Evolutionary conservation across 371 early-diverging fungal genomes (phyloP), one percentile per base, ranked within the genome.

Genomic region (Rhizopus microsporus): DNA sequence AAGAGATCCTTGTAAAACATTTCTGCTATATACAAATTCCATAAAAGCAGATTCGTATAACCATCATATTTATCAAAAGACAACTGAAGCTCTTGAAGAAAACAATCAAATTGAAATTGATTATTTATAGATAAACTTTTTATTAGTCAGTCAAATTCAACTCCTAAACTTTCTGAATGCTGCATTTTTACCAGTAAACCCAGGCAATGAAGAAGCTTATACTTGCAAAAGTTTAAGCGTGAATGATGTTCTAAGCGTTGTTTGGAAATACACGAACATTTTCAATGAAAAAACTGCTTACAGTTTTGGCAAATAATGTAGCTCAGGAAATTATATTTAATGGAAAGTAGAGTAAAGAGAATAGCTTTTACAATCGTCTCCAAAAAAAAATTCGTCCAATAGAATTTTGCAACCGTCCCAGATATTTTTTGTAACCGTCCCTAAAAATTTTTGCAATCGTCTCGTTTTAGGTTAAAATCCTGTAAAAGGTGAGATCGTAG

Each of bases 1-100:
- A 60, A 60, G 37, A 52, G 46, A 60, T 60, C 54, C 60, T 15
- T 60, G 15, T 51, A 57, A 56, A 35, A 50, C 51, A 50, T 33
- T 57, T 43, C 43, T 57, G 57, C 43, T 37, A 46, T 55, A 55
- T 55, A 37, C 34, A 55, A 55, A 37, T 23, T 35, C 55, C 55
- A 55, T 29, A 55, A 55, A 55, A 46, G 55, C 55, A 55, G 47
- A 55, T 54, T 33, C 49, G 49, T 49, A 49, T 49, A 49, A 45
- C 4, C 29, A 16, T 49, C 49, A 10, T 31, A 33, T 34, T 49
- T 55, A 55, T 46, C 55, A 55, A 46, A 55, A 55, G 17, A 43
- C 30, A 55, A 55, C 55, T 35, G 17, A 49, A 49, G 49, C 49
- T 49, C 49, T 13, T 49, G 34, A 49, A 55, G 30, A 30, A 42